phyloP scores from a whole-genome alignment of 768 basidiomycete species.

The Termitomyces sp. region DNA sequence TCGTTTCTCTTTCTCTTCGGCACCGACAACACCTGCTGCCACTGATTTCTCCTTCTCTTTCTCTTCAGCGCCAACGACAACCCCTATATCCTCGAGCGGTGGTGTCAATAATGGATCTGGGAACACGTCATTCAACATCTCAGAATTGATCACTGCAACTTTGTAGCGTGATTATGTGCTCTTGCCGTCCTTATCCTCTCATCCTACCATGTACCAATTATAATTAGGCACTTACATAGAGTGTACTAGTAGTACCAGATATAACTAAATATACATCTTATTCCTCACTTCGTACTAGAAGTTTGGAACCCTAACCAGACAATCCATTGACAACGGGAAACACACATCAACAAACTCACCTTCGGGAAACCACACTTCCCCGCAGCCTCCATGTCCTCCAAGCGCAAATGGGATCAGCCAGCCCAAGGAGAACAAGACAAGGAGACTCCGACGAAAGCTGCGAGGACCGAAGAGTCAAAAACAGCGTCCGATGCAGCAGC shows the following conservation, averaged over 20 bases:
- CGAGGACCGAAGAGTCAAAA: slow-evolving; percentile 50
- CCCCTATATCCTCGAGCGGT: slow-evolving; percentile 3
- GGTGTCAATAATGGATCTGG: slow-evolving; percentile 8
- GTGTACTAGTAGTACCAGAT: no score
- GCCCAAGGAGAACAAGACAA: slow-evolving; percentile 42
- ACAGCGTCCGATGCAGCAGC: slow-evolving; percentile 66
- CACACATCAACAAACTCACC: slow-evolving; percentile 6
- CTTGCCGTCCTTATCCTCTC: no score
- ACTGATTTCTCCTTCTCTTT: slow-evolving; percentile 8
- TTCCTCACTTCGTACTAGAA: no score
- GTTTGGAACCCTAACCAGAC: no score
- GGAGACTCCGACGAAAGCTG: slow-evolving; percentile 37
- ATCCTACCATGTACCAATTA: neutral
- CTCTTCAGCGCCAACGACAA: slow-evolving; percentile 6
- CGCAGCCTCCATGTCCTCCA: slow-evolving; percentile 49
- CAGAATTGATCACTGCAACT: slow-evolving; percentile 15
- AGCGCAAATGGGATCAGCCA: slow-evolving; percentile 83
- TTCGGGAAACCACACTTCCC: neutral
- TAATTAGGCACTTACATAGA: neutral
- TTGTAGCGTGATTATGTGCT: slow-evolving; percentile 1
- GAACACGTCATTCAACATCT: slow-evolving; percentile 10
- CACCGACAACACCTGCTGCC: neutral
- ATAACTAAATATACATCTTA: neutral
- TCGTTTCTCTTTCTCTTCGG: neutral
- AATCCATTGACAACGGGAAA: slow-evolving; percentile 1